phyloP scores from a whole-genome alignment of 768 basidiomycete species.

The Hydnomerulius pinastri region DNA sequence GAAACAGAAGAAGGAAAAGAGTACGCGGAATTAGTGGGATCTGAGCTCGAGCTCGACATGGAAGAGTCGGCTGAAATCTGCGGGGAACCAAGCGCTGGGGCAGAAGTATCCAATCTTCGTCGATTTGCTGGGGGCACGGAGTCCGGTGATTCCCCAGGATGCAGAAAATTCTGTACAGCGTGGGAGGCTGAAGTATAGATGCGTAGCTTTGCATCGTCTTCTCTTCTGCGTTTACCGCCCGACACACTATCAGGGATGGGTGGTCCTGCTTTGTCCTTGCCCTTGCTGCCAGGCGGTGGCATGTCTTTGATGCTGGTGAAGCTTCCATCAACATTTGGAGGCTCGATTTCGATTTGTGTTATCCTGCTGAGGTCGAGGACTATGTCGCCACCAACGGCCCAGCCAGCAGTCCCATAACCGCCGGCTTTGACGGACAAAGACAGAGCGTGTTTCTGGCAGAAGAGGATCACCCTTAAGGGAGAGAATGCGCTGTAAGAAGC shows the following conservation, averaged over 20 bases:
- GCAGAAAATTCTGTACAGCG: constrained; percentile 52
- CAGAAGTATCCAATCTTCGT: constrained; percentile 15
- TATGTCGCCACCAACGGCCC: constrained; percentile 85
- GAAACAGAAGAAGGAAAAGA: not conserved
- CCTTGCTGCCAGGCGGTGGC: constrained; percentile 52
- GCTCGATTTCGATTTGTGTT: constrained; percentile 66
- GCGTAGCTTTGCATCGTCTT: constrained; percentile 53
- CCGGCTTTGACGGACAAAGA: constrained; percentile 86
- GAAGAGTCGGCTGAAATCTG: not conserved
- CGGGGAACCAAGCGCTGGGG: not conserved
- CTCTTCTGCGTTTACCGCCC: constrained; percentile 54
- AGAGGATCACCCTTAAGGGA: constrained; percentile 57
- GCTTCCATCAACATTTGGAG: constrained; percentile 51
- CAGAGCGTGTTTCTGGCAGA: constrained; percentile 70
- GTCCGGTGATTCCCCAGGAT: constrained; percentile 13
- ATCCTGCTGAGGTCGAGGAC: constrained; percentile 79
- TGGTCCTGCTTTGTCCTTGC: constrained; percentile 41
- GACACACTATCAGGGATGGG: constrained; percentile 11
- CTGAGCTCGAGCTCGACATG: not conserved
- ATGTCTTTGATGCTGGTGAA: constrained; percentile 66
- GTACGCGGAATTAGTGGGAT: not conserved
- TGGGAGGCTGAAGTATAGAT: constrained; percentile 58
- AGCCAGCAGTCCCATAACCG: constrained; percentile 89
- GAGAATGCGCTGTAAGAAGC: constrained; percentile 3
- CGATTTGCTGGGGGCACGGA: constrained; percentile 22